Conservation (phyloP, 2,329 filamentous ascomycete species). For the Fusarium nodosum region DNA sequence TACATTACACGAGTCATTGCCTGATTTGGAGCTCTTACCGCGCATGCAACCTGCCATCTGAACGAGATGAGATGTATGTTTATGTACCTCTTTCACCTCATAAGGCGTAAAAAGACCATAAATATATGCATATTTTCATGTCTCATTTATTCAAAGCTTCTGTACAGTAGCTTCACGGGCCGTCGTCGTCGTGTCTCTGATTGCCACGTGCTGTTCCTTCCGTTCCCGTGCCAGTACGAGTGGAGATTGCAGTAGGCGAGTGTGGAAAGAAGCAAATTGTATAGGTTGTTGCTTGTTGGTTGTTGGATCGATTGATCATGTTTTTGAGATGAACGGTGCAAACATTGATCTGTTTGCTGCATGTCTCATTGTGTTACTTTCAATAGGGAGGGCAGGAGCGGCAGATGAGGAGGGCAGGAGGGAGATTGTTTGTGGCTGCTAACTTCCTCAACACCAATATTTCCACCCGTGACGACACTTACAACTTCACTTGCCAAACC, state of each 20-base stretch:
- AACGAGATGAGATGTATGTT: background rate
- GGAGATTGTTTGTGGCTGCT: background rate
- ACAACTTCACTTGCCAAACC: background rate
- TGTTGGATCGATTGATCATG: background rate
- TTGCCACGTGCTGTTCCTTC: slow-evolving; percentile 42
- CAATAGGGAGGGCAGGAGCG: background rate
- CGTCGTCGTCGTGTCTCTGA: slow-evolving; percentile 36
- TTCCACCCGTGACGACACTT: background rate
- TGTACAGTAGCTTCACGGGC: slow-evolving; percentile 20
- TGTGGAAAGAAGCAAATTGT: slow-evolving; percentile 24
- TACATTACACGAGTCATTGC: slow-evolving; percentile 16
- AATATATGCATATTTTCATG: slow-evolving; percentile 7
- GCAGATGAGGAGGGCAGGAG: background rate
- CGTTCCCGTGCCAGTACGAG: slow-evolving; percentile 31
- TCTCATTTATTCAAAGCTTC: slow-evolving; percentile 20
- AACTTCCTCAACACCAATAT: slow-evolving; percentile 2
- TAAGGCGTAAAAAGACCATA: background rate
- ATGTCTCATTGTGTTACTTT: background rate
- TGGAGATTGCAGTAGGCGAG: slow-evolving; percentile 11
- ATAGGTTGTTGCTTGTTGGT: slow-evolving; percentile 4
- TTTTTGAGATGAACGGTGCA: background rate
- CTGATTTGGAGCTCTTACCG: background rate
- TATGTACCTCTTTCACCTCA: background rate
- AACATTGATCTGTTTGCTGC: slow-evolving; percentile 11
- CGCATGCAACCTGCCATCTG: background rate